Percentiles rank a stretch among this genome's conserved stretches.
Evolutionary conservation across 1,284 basidiomycete genomes (phyloP).

Genomic region (Waitea zeae): DNA sequence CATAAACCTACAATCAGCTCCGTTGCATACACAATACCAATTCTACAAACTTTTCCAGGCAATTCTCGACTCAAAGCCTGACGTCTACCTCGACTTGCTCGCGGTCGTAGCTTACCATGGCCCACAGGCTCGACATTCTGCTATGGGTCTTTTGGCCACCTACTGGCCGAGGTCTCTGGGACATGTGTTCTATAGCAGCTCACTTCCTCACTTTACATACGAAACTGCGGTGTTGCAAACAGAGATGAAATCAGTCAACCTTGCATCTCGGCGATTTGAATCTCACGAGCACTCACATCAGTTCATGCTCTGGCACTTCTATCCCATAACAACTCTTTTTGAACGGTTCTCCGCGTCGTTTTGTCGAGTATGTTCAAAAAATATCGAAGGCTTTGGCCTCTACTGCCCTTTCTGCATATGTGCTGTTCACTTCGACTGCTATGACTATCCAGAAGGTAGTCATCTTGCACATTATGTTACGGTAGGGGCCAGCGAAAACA

Average conservation of each 20-base stretch:
- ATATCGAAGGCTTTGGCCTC: constrained; percentile 41
- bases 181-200: constrained; percentile 37
- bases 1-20: constrained; percentile 20
- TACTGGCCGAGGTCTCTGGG: constrained; percentile 55
- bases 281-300: constrained; percentile 35
- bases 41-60: constrained; percentile 39
- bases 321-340: constrained; percentile 12
- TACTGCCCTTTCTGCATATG: constrained; percentile 49
- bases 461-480: constrained; percentile 35
- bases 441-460: constrained; percentile 49
- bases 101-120: constrained; percentile 53
- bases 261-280: no score
- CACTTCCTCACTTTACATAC: no score
- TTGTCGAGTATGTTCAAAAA: constrained; percentile 34
- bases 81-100: constrained; percentile 51
- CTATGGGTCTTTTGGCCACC: constrained; percentile 34
- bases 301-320: constrained; percentile 51
- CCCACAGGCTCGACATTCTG: constrained; percentile 30
- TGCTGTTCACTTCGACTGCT: constrained; percentile 54
- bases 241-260: no score
- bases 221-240: no score
- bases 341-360: constrained; percentile 20
- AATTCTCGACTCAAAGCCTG: constrained; percentile 43
- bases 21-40: constrained; percentile 24
- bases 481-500: constrained; percentile 22